phyloP scores from a whole-genome alignment of 192 early-diverging fungal species.

The Piromyces finnis region DNA sequence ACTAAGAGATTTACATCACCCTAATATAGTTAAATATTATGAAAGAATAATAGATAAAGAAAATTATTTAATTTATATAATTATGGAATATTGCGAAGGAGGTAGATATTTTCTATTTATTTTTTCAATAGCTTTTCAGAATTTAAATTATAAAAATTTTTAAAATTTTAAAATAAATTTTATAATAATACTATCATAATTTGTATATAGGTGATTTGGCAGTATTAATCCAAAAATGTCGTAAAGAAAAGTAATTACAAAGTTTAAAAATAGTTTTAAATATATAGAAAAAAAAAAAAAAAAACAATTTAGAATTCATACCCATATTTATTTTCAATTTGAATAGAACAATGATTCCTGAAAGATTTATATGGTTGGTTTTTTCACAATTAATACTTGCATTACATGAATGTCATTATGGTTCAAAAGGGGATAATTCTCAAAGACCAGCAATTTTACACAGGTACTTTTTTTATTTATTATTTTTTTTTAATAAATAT shows the following conservation, averaged over 20 bases:
- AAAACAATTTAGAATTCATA: no score
- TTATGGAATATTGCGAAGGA: constrained; percentile 67
- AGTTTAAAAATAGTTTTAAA: constrained; percentile 10
- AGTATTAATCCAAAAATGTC: constrained; percentile 39
- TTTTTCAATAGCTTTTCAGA: no score
- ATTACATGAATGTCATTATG: constrained; percentile 50
- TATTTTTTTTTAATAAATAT: no score
- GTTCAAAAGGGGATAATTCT: neutral
- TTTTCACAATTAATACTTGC: constrained; percentile 46
- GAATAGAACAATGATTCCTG: constrained; percentile 16
- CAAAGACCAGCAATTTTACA: neutral
- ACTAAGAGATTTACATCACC: constrained; percentile 46
- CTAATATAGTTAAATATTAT: constrained; percentile 24
- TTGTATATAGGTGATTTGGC: constrained; percentile 34
- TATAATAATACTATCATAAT: no score
- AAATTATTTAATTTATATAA: constrained; percentile 49
- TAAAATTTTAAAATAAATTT: no score
- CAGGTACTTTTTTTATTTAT: no score
- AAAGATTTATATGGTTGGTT: constrained; percentile 46
- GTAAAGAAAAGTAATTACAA: constrained; percentile 21
- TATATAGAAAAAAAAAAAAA: no score
- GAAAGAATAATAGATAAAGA: constrained; percentile 30
- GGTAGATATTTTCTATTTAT: constrained; percentile 3
- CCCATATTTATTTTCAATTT: no score
- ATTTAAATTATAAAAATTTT: no score